These are phyloP conservation scores for Boechera divaricarpa DNA, from an alignment of 345 rosid genomes.

Conservation along the genomic window DNA sequence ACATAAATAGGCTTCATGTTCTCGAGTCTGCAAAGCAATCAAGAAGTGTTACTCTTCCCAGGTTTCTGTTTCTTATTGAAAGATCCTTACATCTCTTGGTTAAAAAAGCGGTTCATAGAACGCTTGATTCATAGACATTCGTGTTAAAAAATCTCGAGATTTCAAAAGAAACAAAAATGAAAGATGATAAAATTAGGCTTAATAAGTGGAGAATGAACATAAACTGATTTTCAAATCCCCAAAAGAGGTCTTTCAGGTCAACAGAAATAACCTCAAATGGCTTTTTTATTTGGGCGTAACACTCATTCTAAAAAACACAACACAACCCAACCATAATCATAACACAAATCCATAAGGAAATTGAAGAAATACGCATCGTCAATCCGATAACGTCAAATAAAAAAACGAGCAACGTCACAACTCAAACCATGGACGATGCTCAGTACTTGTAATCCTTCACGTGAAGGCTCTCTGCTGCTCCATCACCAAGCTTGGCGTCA, in stretches of 20 bases:
- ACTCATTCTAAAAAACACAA: conserved; percentile 23
- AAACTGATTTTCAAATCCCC: background rate
- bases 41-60: too few species aligned
- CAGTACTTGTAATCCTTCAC: conserved; percentile 49
- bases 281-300: conserved; percentile 39
- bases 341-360: conserved; percentile 29
- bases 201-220: background rate
- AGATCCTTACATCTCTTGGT: too few species aligned
- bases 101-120: too few species aligned
- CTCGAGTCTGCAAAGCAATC: too few species aligned
- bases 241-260: background rate
- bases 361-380: background rate
- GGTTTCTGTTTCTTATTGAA: too few species aligned
- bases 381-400: conserved; percentile 27
- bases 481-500: conserved; percentile 69
- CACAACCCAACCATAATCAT: conserved; percentile 28
- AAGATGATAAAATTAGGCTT: background rate
- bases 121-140: too few species aligned
- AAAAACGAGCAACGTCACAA: conserved; percentile 11
- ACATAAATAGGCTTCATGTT: too few species aligned
- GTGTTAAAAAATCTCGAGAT: too few species aligned
- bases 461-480: conserved; percentile 86
- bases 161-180: too few species aligned
- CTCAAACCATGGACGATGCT: conserved; percentile 20
- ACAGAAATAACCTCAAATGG: conserved; percentile 33